Base-by-base conservation (phyloP, 1,284 basidiomycete genomes). In the Mycena citricolor region DNA sequence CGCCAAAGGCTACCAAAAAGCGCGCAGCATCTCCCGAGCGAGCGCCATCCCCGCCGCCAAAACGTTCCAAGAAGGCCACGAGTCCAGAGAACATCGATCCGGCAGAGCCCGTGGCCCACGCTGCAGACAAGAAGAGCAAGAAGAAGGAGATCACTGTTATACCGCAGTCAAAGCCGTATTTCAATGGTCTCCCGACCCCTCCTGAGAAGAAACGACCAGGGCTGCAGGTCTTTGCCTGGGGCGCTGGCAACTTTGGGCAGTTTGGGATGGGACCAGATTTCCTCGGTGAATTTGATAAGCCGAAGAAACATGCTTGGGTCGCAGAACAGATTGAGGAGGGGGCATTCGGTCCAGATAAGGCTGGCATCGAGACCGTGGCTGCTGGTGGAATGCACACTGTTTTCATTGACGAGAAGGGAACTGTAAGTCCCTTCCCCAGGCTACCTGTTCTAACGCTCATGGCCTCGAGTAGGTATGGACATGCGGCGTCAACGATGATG, bases 401-500 rank as follows among this genome's bases (percentile, higher is more conserved):
- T 38, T 82, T 90, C 54, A 71, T 93, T 29, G 92, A 94, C 61
- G 87, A 90, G 59, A 80, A 78, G 48, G 92, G 92, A 53, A 82
- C 81, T 35, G 90, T 93, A 59, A 62, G 86, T 77, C 39, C 39
- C 19, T 21, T 26, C 16, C 16, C 8, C 47, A 26, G 16, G 32
- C 21, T 29, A 49, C 43, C 48, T 35, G 28, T 13, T 33, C 26
- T 8, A 32, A 31, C 36, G 32, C 26, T 40, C 24, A 48, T 20
- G 30, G 36, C 35, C 22, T 44, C 41, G 35, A 25, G 32, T 57
- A 90, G 89, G 70, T 90, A 17, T 89, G 87, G 80, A 86, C 88
- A 8, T 94, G 87, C 67, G 93, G 93, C 34, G 84, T 91, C 52
- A 97, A 97, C 62, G 94, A 97, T 62, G 87, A 92, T 57, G 93